A percentile compares a stretch with the other conserved stretches of the same genome.
phyloP scores from a whole-genome alignment of 2,329 filamentous ascomycete species.

The Ustulina deusta region DNA sequence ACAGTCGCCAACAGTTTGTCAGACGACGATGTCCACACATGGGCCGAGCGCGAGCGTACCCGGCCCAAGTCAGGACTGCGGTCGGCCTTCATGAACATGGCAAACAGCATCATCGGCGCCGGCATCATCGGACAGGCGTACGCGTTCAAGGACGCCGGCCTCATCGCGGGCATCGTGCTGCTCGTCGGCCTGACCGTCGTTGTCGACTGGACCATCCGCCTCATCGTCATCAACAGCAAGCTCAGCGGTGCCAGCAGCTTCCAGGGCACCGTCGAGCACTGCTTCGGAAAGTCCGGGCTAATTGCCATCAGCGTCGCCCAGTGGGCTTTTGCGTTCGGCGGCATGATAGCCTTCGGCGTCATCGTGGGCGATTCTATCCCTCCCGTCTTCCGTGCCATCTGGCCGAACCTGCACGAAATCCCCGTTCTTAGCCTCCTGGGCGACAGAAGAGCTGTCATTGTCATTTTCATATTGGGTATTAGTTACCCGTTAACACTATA shows the following conservation, averaged over 20 bases:
- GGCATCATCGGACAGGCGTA: conserved; percentile 89
- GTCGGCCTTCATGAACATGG: conserved; percentile 99
- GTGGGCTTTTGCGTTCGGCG: conserved; percentile 98
- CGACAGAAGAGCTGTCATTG: conserved; percentile 84
- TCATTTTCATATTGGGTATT: conserved; percentile 85
- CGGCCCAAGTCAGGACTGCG: conserved; percentile 87
- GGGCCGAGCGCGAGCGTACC: conserved; percentile 65
- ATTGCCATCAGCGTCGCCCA: conserved; percentile 91
- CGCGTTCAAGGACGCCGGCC: conserved; percentile 91
- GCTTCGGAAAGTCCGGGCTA: conserved; percentile 88
- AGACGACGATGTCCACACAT: conserved; percentile 58
- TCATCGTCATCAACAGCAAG: conserved; percentile 98
- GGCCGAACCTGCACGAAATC: conserved; percentile 77
- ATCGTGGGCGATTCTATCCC: conserved; percentile 98
- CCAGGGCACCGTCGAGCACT: conserved; percentile 94
- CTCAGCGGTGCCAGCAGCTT: conserved; percentile 93
- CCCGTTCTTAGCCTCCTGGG: conserved; percentile 86
- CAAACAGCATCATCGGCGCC: conserved; percentile 93
- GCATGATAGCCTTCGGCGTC: conserved; percentile 98
- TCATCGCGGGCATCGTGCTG: conserved; percentile 82
- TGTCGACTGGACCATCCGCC: conserved; percentile 96
- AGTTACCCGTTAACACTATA: conserved; percentile 95
- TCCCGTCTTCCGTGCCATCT: conserved; percentile 84
- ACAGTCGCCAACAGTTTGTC: conserved; percentile 71
- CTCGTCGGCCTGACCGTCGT: conserved; percentile 83